Evolutionary conservation across 1,139 yeast species (phyloP).

Genomic region (Blastobotrys capitulatus): DNA sequence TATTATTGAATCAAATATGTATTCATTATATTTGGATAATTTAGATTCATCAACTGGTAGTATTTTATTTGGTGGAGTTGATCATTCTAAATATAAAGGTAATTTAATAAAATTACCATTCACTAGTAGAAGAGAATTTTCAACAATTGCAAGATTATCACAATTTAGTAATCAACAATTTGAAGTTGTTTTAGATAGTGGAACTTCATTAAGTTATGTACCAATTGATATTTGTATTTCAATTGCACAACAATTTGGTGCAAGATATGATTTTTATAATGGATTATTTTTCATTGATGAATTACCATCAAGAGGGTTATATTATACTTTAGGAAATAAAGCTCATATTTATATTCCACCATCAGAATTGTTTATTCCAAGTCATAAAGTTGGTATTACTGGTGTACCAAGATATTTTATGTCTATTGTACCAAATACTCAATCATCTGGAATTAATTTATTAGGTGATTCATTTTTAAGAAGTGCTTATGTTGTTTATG

Average conservation of each 20-base stretch:
- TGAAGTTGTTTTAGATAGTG: slow-evolving; percentile 36
- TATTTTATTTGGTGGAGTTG: slow-evolving; percentile 56
- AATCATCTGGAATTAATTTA: slow-evolving; percentile 29
- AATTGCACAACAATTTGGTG: slow-evolving; percentile 21
- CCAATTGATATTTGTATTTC: slow-evolving; percentile 18
- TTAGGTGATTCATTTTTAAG: slow-evolving; percentile 71
- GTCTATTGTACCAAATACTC: slow-evolving; percentile 21
- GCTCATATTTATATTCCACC: slow-evolving; percentile 37
- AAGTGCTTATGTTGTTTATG: slow-evolving; percentile 68
- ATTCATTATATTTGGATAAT: slow-evolving; percentile 49
- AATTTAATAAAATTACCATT: slow-evolving; percentile 33
- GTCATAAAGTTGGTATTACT: slow-evolving; percentile 8
- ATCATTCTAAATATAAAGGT: slow-evolving; percentile 49
- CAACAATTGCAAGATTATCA: slow-evolving; percentile 14
- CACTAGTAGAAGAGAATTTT: slow-evolving; percentile 12
- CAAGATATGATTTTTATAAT: slow-evolving; percentile 11
- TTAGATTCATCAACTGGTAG: slow-evolving; percentile 40
- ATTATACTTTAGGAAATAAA: slow-evolving; percentile 22
- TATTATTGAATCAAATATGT: slow-evolving; percentile 41
- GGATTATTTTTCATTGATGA: slow-evolving; percentile 15
- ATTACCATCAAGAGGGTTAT: slow-evolving; percentile 2
- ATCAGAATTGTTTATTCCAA: slow-evolving; percentile 27
- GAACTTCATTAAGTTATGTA: slow-evolving; percentile 30
- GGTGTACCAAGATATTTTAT: slow-evolving; percentile 12
- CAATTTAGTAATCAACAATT: slow-evolving; percentile 16